Evolutionary conservation across 1,284 basidiomycete genomes (phyloP), one percentile per base, ranked within the genome.

Genomic region (Sanghuangporus weigelae): DNA sequence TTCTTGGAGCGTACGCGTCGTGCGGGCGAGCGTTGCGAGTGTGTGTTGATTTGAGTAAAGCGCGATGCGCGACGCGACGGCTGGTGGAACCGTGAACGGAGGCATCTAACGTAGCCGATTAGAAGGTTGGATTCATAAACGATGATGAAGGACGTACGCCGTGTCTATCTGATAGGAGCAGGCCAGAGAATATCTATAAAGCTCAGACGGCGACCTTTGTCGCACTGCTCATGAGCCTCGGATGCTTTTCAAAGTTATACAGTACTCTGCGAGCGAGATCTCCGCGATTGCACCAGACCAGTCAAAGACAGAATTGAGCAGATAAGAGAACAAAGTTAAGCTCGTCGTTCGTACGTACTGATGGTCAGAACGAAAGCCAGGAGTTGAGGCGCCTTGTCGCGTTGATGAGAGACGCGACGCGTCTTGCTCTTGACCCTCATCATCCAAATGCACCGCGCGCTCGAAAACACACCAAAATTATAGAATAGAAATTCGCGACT

Each of bases 1-100:
- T 14, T 35, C 46, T 60, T 66, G 65, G 6, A 66, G 44, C 8
- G 65, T 56, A 14, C 62, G 65, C 11, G 61, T 55, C 6, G 61
- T 66, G n/a, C 40, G 58, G 8, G 65, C 51, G n/a, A 66, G 38
- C 16, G 39, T 36, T 38, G 46, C 21, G 31, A 65, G 48, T 11
- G 49, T 62, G n/a, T 36, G 55, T 40, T 31, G 44, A 19, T 62
- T 56, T 26, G 46, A 12, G 16, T 31, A 42, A 12, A 49, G 48
- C 7, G 57, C 49, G 44, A 65, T 59, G 42, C 56, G 46, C 7
- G 21, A 38, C 10, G 64, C 64, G 23, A 65, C 56, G 19, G 62
- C 64, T 2, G 49, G 56, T 6, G 64, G 64, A 7, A 65, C 60
- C 0, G 55, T 46, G 23, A 50, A 53, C 6, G 53, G 54, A 12